phyloP scores from a whole-genome alignment of 148 eudicot genomes.

The Nepenthes gracilis region DNA sequence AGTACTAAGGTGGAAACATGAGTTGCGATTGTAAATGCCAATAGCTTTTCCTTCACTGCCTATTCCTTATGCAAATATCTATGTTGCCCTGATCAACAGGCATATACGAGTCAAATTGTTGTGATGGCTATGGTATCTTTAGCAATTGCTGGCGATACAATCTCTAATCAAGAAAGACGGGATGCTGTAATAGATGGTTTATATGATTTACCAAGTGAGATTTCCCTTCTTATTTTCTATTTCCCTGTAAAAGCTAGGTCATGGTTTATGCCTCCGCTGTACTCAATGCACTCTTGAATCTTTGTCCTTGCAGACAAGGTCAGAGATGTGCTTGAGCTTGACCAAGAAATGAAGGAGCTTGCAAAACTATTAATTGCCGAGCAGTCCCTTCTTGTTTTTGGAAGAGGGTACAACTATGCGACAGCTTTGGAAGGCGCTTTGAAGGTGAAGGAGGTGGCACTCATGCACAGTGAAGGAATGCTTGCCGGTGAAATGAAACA shows the following conservation, averaged over 20 bases:
- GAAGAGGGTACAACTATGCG: slow-evolving; percentile 98
- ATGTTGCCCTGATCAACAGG: slow-evolving; percentile 33
- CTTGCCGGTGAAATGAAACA: slow-evolving; percentile 99
- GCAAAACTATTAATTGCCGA: slow-evolving; percentile 65
- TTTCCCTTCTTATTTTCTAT: background rate
- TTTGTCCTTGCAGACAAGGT: slow-evolving; percentile 48
- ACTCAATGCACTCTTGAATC: background rate
- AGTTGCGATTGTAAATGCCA: background rate
- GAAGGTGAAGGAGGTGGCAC: slow-evolving; percentile 94
- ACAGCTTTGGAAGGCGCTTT: slow-evolving; percentile 96
- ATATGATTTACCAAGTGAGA: slow-evolving; percentile 82
- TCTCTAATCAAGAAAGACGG: slow-evolving; percentile 71
- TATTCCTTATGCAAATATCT: background rate
- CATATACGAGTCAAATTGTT: slow-evolving; percentile 98
- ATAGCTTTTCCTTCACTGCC: background rate
- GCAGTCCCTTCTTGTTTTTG: slow-evolving; percentile 94
- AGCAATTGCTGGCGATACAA: slow-evolving; percentile 80
- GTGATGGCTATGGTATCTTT: slow-evolving; percentile 98
- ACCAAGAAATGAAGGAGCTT: slow-evolving; percentile 86
- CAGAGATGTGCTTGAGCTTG: slow-evolving; percentile 83
- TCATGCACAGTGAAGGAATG: slow-evolving; percentile 99
- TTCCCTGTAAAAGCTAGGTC: background rate
- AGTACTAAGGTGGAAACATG: slow-evolving; percentile 73
- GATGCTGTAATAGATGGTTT: slow-evolving; percentile 80
- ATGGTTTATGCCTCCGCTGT: background rate